Conservation (phyloP, 495 filamentous ascomycete species). For the Aspergillus leporis region DNA sequence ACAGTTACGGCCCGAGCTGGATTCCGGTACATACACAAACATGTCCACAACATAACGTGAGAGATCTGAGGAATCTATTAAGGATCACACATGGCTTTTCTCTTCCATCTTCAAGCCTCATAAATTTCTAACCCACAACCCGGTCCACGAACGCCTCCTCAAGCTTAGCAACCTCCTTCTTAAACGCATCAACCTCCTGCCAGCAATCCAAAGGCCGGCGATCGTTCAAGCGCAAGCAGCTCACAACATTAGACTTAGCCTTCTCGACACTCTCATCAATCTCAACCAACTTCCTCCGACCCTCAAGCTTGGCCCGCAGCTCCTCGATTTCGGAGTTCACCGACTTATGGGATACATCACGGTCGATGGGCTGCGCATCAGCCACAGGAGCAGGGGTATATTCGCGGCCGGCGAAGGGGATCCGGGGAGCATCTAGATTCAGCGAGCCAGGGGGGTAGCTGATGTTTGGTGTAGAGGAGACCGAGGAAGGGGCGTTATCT, state of each 20-base stretch:
- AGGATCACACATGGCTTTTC: not conserved
- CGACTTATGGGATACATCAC: constrained; percentile 50
- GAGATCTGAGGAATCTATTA: constrained; percentile 4
- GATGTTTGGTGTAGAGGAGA: constrained; percentile 30
- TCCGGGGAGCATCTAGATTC: constrained; percentile 49
- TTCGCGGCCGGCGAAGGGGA: constrained; percentile 48
- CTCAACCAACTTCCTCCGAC: constrained; percentile 68
- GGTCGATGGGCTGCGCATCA: constrained; percentile 31
- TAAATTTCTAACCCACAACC: constrained; percentile 57
- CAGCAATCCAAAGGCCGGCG: constrained; percentile 92
- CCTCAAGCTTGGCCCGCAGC: constrained; percentile 71
- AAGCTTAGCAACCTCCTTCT: constrained; percentile 77
- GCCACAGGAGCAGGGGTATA: constrained; percentile 29
- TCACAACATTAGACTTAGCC: constrained; percentile 75
- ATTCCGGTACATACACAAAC: not conserved
- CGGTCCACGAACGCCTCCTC: constrained; percentile 87
- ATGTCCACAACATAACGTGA: constrained; percentile 5
- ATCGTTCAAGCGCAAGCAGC: constrained; percentile 83
- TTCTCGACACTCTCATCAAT: constrained; percentile 65
- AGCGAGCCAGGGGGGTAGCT: constrained; percentile 45
- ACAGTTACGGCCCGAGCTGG: not conserved
- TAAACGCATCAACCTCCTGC: constrained; percentile 89
- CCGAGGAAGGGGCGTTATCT: constrained; percentile 29
- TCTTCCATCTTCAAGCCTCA: constrained; percentile 3
- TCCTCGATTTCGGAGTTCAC: constrained; percentile 70